Percentiles rank a stretch among this genome's conserved stretches.
phyloP scores from a whole-genome alignment of 176 grass and related monocot species.

The Aegilops longissima region DNA sequence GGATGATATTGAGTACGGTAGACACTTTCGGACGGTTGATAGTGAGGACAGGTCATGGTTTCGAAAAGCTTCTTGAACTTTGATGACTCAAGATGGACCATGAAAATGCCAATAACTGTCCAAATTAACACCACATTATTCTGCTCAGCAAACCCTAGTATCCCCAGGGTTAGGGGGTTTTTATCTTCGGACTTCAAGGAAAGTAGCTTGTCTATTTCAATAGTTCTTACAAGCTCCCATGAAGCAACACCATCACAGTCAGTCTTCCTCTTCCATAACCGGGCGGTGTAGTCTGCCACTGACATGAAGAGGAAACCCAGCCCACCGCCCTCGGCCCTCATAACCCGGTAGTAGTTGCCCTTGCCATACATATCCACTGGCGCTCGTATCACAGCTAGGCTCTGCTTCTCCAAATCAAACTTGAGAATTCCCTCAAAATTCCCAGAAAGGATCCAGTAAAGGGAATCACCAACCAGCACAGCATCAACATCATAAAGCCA shows the following conservation, averaged over 20 bases:
- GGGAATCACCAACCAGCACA: neutral
- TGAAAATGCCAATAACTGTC: too few species aligned
- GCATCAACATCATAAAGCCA: neutral
- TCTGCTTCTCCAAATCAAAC: neutral
- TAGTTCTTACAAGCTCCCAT: too few species aligned
- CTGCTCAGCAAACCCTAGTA: too few species aligned
- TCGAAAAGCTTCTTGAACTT: too few species aligned
- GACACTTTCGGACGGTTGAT: too few species aligned
- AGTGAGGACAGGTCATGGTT: too few species aligned
- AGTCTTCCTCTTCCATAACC: neutral
- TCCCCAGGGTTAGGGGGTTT: too few species aligned
- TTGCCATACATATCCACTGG: neutral
- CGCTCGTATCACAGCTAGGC: neutral
- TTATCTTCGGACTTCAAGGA: too few species aligned
- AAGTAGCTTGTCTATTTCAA: too few species aligned
- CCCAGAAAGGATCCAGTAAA: neutral
- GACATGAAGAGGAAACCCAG: neutral
- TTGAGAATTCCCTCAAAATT: neutral
- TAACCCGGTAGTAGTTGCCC: neutral
- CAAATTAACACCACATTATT: too few species aligned
- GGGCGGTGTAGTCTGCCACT: neutral
- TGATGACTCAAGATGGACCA: too few species aligned
- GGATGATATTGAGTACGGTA: too few species aligned
- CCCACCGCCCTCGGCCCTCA: neutral
- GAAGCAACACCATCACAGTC: neutral